Evolutionary conservation across 371 early-diverging fungal genomes (phyloP), one percentile per base, ranked within the genome.

Genomic region (Mortierella sp.): DNA sequence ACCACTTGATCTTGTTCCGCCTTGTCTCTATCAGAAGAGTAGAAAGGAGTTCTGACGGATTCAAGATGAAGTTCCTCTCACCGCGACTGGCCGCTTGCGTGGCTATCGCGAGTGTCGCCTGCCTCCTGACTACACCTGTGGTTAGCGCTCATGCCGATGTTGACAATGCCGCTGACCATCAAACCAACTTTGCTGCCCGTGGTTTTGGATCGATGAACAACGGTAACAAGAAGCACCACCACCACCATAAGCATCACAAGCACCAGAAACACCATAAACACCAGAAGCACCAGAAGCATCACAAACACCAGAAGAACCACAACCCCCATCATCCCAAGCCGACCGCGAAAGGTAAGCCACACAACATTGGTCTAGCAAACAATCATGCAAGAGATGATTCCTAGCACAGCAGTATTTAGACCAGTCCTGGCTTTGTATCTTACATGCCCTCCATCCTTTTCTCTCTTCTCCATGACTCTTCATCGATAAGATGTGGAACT

Each of bases 21-120:
- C 14, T 27, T 24, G 22, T 22, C 25, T 48, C 12, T 24, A 14
- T 25, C 25, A 25, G 14, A 17, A 5, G 6, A 54, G 2, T 39
- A 54, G 28, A 43, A 28, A 44, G 55, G 27, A 60, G 19, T 22
- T 9, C 60, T 34, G 29, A 50, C 34, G 29, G 53, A 17, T 40
- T 21, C 31, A 50, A 28, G 40, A 63, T 63, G 64, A 63, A 56
- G 34, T 57, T 51, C 25, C 39, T 57, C 19, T 47, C 52, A 24
- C 64, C 10, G 44, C 57, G 57, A 10, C 9, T 57, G 44, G 57
- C 50, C 28, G 52, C 64, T 17, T 45, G 27, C 37, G 46, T 45
- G 57, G 46, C 52, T 34, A 9, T 51, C 34, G 64, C 52, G 25
- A 45, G 64, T 45, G 37, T 63, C 22, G 37, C 50, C n/a, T 50